Conservation (phyloP, 768 basidiomycete species). For the Rhodosporidiobolus sp. region DNA sequence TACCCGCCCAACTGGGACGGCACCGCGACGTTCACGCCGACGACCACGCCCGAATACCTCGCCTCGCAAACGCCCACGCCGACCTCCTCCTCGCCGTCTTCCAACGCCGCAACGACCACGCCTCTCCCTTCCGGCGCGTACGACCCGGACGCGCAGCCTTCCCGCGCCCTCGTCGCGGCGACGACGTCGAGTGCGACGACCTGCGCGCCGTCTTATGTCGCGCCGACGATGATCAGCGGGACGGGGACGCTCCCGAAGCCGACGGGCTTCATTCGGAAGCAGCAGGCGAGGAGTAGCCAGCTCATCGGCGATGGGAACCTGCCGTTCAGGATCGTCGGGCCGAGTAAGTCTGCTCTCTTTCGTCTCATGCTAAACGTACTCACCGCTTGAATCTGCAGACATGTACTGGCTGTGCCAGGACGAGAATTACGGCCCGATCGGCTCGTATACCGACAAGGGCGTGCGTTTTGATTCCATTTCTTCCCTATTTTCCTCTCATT, state of each 20-base stretch:
- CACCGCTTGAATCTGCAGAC: constrained; percentile 1
- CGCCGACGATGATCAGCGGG: constrained; percentile 15
- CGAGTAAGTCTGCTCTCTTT: constrained; percentile 17
- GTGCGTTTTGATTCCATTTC: constrained; percentile 41
- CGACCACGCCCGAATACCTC: constrained; percentile 7
- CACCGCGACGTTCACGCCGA: constrained; percentile 5
- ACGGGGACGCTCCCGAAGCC: constrained; percentile 34
- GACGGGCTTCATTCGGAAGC: constrained; percentile 14
- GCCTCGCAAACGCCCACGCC: neutral
- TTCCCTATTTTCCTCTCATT: too few relatives aligned
- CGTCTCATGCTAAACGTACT: neutral
- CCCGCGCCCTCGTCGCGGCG: constrained; percentile 14
- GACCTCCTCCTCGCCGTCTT: neutral
- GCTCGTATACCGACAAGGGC: constrained; percentile 33
- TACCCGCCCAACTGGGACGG: constrained; percentile 12
- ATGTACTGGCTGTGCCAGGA: constrained; percentile 42
- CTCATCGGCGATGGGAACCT: neutral
- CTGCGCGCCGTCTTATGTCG: constrained; percentile 21
- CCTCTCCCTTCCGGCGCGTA: neutral
- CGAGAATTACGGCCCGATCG: constrained; percentile 31
- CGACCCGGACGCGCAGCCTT: neutral
- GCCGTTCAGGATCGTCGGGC: constrained; percentile 26
- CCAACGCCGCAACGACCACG: neutral
- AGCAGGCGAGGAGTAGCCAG: neutral
- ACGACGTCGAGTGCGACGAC: neutral